Base-by-base conservation (phyloP, 2,329 filamentous ascomycete species). In the Pseudogymnoascus sp. region DNA sequence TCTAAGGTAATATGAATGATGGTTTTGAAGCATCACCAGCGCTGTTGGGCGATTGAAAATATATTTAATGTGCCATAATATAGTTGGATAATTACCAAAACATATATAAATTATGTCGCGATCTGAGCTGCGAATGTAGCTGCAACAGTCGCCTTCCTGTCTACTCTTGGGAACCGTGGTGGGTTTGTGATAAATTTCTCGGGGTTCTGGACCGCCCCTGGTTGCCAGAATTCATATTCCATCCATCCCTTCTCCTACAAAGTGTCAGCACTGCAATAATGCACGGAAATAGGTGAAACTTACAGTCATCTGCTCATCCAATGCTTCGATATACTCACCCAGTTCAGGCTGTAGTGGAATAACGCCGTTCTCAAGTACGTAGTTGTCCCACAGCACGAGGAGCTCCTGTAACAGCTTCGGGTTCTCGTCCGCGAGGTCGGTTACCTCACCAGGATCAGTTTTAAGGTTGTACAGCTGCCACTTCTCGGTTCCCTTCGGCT, bases 151-250 rank as follows among this genome's bases (percentile, higher is more conserved):
- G 49, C 49, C 49, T 55, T 55, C 11, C 49, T 55, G 25, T 55
- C 49, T n/a, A 52, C 42, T 7, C 19, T 42, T 22, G 39, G 28
- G 36, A 61, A 61, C 8, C 59, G 19, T 14, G 59, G 59, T 4
- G 59, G 59, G 16, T 61, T 39, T n/a, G 42, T 61, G 33, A 52
- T 61, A 22, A 30, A 45, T 30, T 39, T 45, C 4, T 66, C 64
- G 3, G 65, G 64, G 8, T 64, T 60, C 5, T 68, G 64, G 30
- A 62, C 65, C 7, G 80, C 80, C 0, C 80, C 80, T 3, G 77
- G 75, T 64, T 82, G 80, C 83, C 83, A 87, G 66, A 86, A 86
- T 71, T 86, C 82, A 70, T 84, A 85, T 73, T 86, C 83, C 73
- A 86, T 85, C 84, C 83, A 86, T 5, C 80, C 82, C 68, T 86